Percentiles rank a stretch among this genome's conserved stretches.
Evolutionary conservation across 345 rosid genomes (phyloP).

Genomic region (Zanthoxylum bungeanum): DNA sequence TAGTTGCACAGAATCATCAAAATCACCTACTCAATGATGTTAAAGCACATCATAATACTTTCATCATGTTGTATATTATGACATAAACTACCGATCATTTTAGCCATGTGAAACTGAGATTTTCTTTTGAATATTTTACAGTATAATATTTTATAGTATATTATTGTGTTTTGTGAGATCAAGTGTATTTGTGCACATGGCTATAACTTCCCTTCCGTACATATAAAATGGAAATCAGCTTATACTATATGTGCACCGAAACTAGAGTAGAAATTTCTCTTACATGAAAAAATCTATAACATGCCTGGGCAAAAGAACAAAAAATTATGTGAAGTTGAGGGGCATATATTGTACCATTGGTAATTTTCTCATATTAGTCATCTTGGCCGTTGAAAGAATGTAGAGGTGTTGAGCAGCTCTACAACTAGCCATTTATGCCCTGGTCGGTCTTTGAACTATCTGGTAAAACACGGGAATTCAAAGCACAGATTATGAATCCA

Average conservation of each 20-base stretch:
- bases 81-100: background rate
- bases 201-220: background rate
- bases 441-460: background rate
- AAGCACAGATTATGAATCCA: too few relatives aligned
- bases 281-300: background rate
- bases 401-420: background rate
- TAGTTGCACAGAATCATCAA: background rate
- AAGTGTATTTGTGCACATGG: background rate
- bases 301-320: background rate
- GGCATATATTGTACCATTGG: background rate
- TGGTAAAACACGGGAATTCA: background rate
- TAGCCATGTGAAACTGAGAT: background rate
- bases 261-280: background rate
- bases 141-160: background rate
- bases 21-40: background rate
- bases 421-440: background rate
- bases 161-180: background rate
- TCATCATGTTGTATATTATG: background rate
- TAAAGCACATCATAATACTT: background rate
- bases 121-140: background rate
- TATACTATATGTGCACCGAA: background rate
- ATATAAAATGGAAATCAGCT: background rate
- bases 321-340: background rate
- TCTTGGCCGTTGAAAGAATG: slow-evolving; percentile 1
- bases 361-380: background rate